Evolutionary conservation across 1,139 yeast species (phyloP).

Genomic region (Candida mesenterica): DNA sequence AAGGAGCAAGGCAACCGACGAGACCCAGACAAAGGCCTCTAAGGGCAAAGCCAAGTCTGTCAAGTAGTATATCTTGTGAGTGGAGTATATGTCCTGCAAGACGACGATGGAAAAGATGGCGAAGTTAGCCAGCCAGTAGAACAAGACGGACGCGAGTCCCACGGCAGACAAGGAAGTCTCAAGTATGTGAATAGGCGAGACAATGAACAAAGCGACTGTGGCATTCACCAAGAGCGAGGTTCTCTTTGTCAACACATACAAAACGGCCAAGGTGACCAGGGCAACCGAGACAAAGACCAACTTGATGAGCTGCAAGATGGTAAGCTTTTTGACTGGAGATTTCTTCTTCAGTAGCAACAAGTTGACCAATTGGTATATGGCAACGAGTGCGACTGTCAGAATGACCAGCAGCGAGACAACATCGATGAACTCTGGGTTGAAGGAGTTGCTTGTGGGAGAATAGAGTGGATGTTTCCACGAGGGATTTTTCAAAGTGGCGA

Average conservation of each 20-base stretch:
- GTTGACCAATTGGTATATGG: conserved; percentile 12
- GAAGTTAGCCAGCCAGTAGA: conserved; percentile 10
- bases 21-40: conserved; percentile 1
- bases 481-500: conserved; percentile 1
- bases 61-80: conserved; percentile 14
- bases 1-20: conserved; percentile 13
- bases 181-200: conserved; percentile 10
- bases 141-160: conserved; percentile 14
- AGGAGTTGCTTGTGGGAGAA: conserved; percentile 15
- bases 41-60: conserved; percentile 1
- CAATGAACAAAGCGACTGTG: conserved; percentile 1
- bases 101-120: conserved; percentile 10
- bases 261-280: conserved; percentile 1
- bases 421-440: conserved; percentile 17
- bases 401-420: conserved; percentile 5
- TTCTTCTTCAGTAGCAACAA: conserved; percentile 1
- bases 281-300: conserved; percentile 2
- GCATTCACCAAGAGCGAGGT: not conserved
- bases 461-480: conserved; percentile 16
- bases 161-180: conserved; percentile 10
- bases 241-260: not conserved
- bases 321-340: not conserved
- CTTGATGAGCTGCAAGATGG: not conserved
- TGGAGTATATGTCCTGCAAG: conserved; percentile 19
- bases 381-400: conserved; percentile 13